Evolutionary conservation across 768 basidiomycete genomes (phyloP).

Genomic region (Vararia minispora): DNA sequence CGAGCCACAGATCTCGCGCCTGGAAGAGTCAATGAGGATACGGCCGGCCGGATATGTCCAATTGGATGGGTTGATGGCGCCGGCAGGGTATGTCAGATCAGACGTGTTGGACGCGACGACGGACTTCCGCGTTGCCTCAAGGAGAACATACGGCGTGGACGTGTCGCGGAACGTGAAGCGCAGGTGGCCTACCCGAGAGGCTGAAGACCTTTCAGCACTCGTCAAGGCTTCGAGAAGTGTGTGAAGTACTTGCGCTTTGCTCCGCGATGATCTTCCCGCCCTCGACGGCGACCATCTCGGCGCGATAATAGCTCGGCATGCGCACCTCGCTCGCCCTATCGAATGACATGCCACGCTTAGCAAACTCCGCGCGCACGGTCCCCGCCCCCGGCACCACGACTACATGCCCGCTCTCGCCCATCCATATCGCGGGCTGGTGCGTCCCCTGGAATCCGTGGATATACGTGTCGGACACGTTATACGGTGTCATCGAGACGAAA

Average conservation of each 20-base stretch:
- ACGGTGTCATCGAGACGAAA: conserved; percentile 61
- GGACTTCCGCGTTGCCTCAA: conserved; percentile 55
- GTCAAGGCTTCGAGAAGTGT: too few relatives aligned
- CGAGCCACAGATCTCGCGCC: conserved; percentile 44
- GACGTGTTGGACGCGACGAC: conserved; percentile 46
- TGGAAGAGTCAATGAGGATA: conserved; percentile 29
- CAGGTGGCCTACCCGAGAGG: conserved; percentile 65
- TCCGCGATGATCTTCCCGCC: conserved; percentile 43
- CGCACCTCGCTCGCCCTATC: conserved; percentile 42
- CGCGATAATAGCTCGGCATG: conserved; percentile 42
- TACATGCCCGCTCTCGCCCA: conserved; percentile 65
- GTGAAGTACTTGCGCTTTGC: conserved; percentile 49
- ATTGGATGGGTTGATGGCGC: too few relatives aligned
- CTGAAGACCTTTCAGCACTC: conserved; percentile 30
- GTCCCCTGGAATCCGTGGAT: conserved; percentile 73
- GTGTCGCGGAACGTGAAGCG: conserved; percentile 47
- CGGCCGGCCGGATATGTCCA: too few relatives aligned
- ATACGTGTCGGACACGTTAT: conserved; percentile 46
- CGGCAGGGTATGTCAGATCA: conserved; percentile 42
- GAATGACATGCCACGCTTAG: conserved; percentile 44
- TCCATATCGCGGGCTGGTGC: conserved; percentile 80
- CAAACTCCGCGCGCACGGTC: conserved; percentile 40
- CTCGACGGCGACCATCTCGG: conserved; percentile 42
- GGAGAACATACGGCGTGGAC: conserved; percentile 45
- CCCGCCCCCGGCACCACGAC: conserved; percentile 48